These are phyloP conservation scores for Phytophthora litchii DNA, from an alignment of 352 stramenopile genomes.

Conservation along the genomic window DNA sequence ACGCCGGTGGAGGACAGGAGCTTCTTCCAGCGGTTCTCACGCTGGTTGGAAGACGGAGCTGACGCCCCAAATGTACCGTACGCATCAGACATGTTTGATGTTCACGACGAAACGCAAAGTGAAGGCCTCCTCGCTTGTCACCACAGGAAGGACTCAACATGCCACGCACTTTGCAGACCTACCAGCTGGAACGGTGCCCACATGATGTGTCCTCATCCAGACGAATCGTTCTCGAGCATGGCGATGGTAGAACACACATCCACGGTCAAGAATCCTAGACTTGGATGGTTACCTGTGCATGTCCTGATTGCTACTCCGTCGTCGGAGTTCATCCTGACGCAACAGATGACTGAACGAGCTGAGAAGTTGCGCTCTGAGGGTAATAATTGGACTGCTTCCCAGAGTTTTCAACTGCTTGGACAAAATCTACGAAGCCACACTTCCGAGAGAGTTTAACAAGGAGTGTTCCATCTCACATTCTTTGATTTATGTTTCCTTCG, in stretches of 20 bases:
- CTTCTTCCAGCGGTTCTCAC: constrained; percentile 19
- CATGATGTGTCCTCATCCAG: constrained; percentile 35
- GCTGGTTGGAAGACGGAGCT: constrained; percentile 4
- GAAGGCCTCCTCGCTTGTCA: constrained; percentile 5
- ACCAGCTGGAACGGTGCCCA: constrained; percentile 23
- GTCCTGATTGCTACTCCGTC: background rate
- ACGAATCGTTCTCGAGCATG: constrained; percentile 10
- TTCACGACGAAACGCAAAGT: constrained; percentile 20
- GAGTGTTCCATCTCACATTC: too few species aligned
- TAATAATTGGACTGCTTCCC: too few species aligned
- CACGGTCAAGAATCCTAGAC: background rate
- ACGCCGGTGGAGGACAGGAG: constrained; percentile 16
- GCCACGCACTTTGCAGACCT: constrained; percentile 7
- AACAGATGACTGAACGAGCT: background rate
- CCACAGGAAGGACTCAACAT: constrained; percentile 23
- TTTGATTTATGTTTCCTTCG: too few species aligned
- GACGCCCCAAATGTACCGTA: constrained; percentile 32
- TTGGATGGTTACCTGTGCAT: background rate
- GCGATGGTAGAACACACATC: background rate
- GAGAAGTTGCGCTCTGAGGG: too few species aligned
- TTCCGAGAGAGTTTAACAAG: too few species aligned
- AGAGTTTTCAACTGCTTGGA: too few species aligned
- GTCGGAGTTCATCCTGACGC: background rate
- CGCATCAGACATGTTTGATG: constrained; percentile 25
- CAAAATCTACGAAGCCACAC: too few species aligned